Percentiles rank a stretch among this genome's conserved stretches.
These are phyloP conservation scores for Trichoderma sp. DNA, from an alignment of 2,329 filamentous ascomycete species.

Conservation along the genomic window DNA sequence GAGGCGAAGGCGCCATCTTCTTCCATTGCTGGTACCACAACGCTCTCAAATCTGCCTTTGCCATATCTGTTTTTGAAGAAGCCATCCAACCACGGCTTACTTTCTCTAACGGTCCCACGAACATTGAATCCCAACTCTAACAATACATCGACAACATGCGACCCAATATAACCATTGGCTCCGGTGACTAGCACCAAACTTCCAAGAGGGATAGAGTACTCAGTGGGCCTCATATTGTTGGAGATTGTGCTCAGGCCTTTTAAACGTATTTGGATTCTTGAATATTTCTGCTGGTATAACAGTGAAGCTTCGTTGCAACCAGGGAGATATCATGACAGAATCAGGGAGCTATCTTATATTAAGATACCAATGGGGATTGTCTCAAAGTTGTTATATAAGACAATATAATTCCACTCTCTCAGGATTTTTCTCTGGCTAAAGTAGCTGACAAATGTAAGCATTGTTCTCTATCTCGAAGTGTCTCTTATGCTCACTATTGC, in stretches of 20 bases:
- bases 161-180: conserved; percentile 39
- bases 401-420: not conserved
- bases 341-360: not conserved
- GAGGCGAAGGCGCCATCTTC: not conserved
- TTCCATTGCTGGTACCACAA: not conserved
- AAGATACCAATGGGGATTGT: not conserved
- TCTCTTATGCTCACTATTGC: not conserved
- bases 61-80: not conserved
- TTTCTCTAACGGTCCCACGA: conserved; percentile 34
- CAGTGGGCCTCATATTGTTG: not conserved
- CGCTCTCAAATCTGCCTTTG: not conserved
- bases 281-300: not conserved
- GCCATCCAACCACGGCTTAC: not conserved
- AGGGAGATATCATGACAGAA: not conserved
- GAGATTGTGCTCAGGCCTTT: not conserved
- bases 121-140: conserved; percentile 39
- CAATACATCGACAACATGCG: conserved; percentile 38
- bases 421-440: not conserved
- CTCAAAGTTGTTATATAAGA: not conserved
- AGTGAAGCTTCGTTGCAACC: not conserved
- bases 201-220: not conserved
- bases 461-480: too few relatives aligned
- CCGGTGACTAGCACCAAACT: conserved; percentile 41
- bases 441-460: not conserved
- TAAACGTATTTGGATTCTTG: not conserved